These are phyloP conservation scores for Mucor racemosus DNA, from an alignment of 371 early-diverging fungal species.

Conservation along the genomic window DNA sequence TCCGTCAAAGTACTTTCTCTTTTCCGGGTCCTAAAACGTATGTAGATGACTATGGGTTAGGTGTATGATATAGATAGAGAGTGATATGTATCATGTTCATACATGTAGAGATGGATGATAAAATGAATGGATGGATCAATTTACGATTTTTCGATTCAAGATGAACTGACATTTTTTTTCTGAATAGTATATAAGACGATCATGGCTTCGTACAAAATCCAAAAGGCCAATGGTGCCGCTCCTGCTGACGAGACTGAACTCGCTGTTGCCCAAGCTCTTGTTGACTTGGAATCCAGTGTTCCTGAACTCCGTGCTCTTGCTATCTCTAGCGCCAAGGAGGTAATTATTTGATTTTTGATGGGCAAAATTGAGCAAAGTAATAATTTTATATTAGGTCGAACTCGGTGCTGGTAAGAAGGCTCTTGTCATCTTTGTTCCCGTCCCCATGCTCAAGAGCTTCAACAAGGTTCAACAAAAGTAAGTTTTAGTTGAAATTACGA, in stretches of 20 bases:
- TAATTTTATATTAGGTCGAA: constrained; percentile 64
- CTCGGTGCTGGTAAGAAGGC: constrained; percentile 93
- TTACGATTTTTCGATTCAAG: background rate
- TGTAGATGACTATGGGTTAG: constrained; percentile 5
- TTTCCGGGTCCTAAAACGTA: constrained; percentile 31
- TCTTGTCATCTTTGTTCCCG: constrained; percentile 93
- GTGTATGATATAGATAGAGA: constrained; percentile 1
- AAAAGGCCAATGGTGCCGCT: constrained; percentile 76
- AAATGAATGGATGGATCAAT: constrained; percentile 1
- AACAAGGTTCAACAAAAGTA: constrained; percentile 93
- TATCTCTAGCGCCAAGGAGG: constrained; percentile 93
- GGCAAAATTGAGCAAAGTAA: background rate
- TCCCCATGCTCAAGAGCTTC: constrained; percentile 89
- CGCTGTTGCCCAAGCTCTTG: constrained; percentile 91
- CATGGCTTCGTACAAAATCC: constrained; percentile 65
- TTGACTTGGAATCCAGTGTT: constrained; percentile 91
- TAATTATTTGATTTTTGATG: constrained; percentile 35
- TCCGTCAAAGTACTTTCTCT: constrained; percentile 26
- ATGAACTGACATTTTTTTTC: background rate
- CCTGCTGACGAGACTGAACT: constrained; percentile 88
- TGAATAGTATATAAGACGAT: constrained; percentile 19
- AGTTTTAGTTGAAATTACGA: background rate
- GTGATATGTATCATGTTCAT: no score
- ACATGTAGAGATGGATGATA: background rate
- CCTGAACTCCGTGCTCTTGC: constrained; percentile 91